A percentile compares a stretch with the other conserved stretches of the same genome.
Evolutionary conservation across 768 basidiomycete species (phyloP).

Genomic region (Wakefieldia striispora): DNA sequence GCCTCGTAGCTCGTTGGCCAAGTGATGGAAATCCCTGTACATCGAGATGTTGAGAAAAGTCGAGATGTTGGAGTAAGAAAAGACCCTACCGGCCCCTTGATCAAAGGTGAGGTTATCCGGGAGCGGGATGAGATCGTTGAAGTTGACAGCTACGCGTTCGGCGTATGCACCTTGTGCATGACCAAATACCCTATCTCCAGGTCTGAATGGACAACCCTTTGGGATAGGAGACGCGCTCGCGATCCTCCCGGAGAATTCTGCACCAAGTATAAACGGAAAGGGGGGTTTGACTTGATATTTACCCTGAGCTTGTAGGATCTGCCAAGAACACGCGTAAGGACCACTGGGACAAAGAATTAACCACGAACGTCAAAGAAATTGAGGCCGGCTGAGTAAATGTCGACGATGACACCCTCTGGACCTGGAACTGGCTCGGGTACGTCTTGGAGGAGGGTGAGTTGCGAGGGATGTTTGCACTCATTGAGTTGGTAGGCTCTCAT

Average conservation of each 20-base stretch:
- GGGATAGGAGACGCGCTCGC: slow-evolving; percentile 73
- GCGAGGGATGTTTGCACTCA: slow-evolving; percentile 65
- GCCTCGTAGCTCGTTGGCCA: slow-evolving; percentile 95
- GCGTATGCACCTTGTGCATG: slow-evolving; percentile 75
- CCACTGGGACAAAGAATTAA: background rate
- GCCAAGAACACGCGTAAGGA: slow-evolving; percentile 2
- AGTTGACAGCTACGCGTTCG: slow-evolving; percentile 64
- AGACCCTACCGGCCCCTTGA: slow-evolving; percentile 68
- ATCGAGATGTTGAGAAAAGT: slow-evolving; percentile 1
- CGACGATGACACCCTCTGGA: slow-evolving; percentile 62
- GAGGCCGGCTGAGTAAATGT: slow-evolving; percentile 71
- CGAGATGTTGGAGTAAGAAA: background rate
- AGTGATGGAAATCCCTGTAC: slow-evolving; percentile 73
- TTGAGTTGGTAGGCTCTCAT: slow-evolving; percentile 83
- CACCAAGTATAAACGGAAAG: slow-evolving; percentile 81
- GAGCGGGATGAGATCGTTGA: slow-evolving; percentile 54
- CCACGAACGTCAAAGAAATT: slow-evolving; percentile 73
- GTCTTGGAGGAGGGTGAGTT: slow-evolving; percentile 51
- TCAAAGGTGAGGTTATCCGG: slow-evolving; percentile 79
- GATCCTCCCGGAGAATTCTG: slow-evolving; percentile 83
- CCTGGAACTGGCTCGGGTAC: slow-evolving; percentile 55
- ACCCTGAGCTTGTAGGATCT: slow-evolving; percentile 87
- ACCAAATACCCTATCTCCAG: slow-evolving; percentile 89
- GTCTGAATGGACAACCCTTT: slow-evolving; percentile 69
- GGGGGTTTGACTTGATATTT: slow-evolving; percentile 86